A percentile compares a stretch with the other conserved stretches of the same genome.
Conservation (phyloP, 2,329 filamentous ascomycete species). For the Chrysosporium queenslandicum region DNA sequence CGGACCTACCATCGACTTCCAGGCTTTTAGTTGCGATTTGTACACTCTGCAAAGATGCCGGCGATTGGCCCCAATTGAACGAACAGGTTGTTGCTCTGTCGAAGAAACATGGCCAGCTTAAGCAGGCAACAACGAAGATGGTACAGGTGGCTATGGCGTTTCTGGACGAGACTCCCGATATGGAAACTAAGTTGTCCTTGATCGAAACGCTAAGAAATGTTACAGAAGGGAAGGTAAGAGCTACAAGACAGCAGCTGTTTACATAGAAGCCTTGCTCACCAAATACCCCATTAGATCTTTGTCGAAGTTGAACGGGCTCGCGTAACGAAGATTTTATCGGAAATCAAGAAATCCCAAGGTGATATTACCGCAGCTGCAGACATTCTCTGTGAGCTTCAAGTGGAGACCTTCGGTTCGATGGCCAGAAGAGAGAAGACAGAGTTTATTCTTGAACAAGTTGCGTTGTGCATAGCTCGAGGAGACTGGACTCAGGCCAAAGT, state of each 20-base stretch:
- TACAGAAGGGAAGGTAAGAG: constrained; percentile 79
- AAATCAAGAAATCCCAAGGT: constrained; percentile 95
- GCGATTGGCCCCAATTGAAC: constrained; percentile 89
- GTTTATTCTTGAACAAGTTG: constrained; percentile 92
- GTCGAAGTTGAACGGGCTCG: constrained; percentile 96
- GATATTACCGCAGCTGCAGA: constrained; percentile 84
- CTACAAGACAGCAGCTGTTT: neutral
- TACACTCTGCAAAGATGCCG: constrained; percentile 84
- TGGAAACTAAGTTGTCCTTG: constrained; percentile 81
- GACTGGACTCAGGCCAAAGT: constrained; percentile 97
- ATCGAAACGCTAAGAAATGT: constrained; percentile 94
- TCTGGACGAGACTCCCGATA: constrained; percentile 70
- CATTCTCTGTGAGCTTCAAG: constrained; percentile 91
- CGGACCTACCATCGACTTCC: constrained; percentile 90
- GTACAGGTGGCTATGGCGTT: constrained; percentile 93
- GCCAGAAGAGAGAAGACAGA: constrained; percentile 94
- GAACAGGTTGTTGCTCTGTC: constrained; percentile 92
- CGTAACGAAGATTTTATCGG: constrained; percentile 85
- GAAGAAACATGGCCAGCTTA: constrained; percentile 99
- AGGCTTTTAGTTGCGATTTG: constrained; percentile 78
- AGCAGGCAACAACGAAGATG: constrained; percentile 98
- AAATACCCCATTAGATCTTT: constrained; percentile 58
- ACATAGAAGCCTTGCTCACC: constrained; percentile 11
- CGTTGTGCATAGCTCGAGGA: constrained; percentile 84
- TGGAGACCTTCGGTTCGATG: constrained; percentile 99